phyloP scores from a whole-genome alignment of 169 alveolate genomes.

The Cardiosporidium cionae region DNA sequence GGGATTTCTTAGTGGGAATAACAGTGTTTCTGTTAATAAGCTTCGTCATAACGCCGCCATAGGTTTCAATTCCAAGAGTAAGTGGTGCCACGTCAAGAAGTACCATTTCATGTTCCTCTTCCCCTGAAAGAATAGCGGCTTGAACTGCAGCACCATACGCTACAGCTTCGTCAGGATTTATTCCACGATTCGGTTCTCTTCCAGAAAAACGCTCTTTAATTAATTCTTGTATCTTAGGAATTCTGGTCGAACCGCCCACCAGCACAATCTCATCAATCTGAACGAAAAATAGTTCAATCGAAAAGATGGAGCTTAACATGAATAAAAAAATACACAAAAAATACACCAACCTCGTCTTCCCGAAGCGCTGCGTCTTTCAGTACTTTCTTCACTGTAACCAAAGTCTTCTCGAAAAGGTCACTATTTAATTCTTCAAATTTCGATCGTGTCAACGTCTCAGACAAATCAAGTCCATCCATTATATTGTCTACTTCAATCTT shows the following conservation, averaged over 20 bases:
- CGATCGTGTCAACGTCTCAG: conserved; percentile 82
- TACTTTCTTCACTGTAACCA: conserved; percentile 78
- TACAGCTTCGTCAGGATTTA: conserved; percentile 91
- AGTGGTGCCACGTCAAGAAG: conserved; percentile 88
- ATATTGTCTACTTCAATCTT: conserved; percentile 73
- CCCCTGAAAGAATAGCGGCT: conserved; percentile 86
- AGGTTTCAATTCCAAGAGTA: conserved; percentile 91
- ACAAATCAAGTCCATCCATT: conserved; percentile 73
- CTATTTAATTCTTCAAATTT: conserved; percentile 81
- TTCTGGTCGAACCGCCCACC: conserved; percentile 91
- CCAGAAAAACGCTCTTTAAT: conserved; percentile 86
- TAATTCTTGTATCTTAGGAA: conserved; percentile 83
- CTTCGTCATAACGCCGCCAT: conserved; percentile 92
- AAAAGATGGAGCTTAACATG: not conserved
- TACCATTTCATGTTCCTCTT: conserved; percentile 77
- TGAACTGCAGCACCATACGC: conserved; percentile 90
- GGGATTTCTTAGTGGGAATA: conserved; percentile 90
- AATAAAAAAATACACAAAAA: conserved; percentile 3
- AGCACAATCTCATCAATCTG: conserved; percentile 90
- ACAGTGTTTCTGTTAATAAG: conserved; percentile 86
- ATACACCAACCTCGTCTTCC: conserved; percentile 77
- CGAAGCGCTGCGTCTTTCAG: conserved; percentile 73
- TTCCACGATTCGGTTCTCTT: conserved; percentile 82
- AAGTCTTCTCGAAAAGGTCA: conserved; percentile 76
- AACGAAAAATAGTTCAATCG: too few relatives aligned